Evolutionary conservation across 257 asterid species (phyloP), one percentile per base, ranked within the genome.

Genomic region (Salvia hispanica): DNA sequence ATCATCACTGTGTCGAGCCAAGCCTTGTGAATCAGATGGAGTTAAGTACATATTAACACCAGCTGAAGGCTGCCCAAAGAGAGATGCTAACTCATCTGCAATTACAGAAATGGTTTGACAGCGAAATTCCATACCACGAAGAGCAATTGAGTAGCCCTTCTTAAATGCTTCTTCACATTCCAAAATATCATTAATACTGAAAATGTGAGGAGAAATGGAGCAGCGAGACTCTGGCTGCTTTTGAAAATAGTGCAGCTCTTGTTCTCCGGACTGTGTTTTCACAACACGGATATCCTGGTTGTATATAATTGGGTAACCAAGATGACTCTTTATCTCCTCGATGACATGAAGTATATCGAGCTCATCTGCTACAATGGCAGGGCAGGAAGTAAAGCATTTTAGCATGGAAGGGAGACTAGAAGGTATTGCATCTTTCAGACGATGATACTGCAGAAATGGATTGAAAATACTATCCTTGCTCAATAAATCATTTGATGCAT

Each of bases 11-110:
- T 91, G 96, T 39, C 92, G 71, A 79, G 91, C 89, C 79, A 91
- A 76, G 59, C 97, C 97, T 77, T 91, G 96, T 34, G 92, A 83
- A 78, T 81, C 60, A 3, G 82, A 81, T 9, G 96, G 97, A 36
- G 97, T 88, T 74, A 91, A 61, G 82, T 91, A 91, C 92, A 91
- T 74, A 76, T 91, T 91, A 31, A 82, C 90, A 18, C 95, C 97
- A 16, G 83, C 83, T 16, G 97, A 88, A 53, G 97, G 97, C 77
- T 84, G 97, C 72, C 96, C 97, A 64, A 88, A 91, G 60, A 88
- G 78, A 61, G 85, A 77, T 2, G 96, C 95, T 47, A 91, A 68
- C 28, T 67, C 83, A 60, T 85, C 88, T 10, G 91, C 91, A 82
- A 86, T 76, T 45, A 81, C 77, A 76, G 89, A 84, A 69, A 91